Base-by-base conservation (phyloP, 2,329 filamentous ascomycete species). In the Leptographium flavum region DNA sequence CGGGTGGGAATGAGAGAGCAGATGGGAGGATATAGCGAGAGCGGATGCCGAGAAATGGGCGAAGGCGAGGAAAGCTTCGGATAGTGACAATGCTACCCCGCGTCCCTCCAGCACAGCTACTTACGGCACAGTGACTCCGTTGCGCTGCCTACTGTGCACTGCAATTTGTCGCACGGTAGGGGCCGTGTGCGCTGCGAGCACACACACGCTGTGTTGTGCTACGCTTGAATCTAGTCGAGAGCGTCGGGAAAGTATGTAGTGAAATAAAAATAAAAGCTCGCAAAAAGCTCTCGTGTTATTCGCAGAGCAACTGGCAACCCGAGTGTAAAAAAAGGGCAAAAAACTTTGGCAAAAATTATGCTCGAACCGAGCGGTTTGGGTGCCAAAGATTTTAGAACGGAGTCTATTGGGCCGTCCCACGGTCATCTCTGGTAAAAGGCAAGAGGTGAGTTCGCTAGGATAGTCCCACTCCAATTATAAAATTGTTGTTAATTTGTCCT, bases 391-490 rank as follows among this genome's bases (percentile, higher is more conserved):
- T 53, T 48, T 27, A 23, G 39, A 53, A 47, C 47, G 52, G 50
- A 53, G 52, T 53, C 23, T 51, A 28, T 46, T 52, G 51, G 51
- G 51, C 50, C 51, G 45, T 52, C 48, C 51, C 51, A 53, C 51
- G 51, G 51, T 53, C 51, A 53, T 53, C 51, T 53, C 51, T 53
- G 51, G 51, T 53, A 53, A 53, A 53, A 53, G 51, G 51, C 51
- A 53, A 53, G 51, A 53, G 51, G 51, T 53, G 51, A 53, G 50
- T 53, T 53, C 51, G 51, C 51, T 53, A 53, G 51, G 50, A 53
- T 50, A 52, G 50, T 53, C 51, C 51, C 51, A 53, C 51, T 53
- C 51, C 51, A 49, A 53, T 48, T 48, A 48, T 37, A 45, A 39
- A 13, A 32, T 45, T 25, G 15, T 11, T 39, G 31, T 46, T 50